phyloP scores from a whole-genome alignment of 352 stramenopile species.

The Aphanomyces euteiches region DNA sequence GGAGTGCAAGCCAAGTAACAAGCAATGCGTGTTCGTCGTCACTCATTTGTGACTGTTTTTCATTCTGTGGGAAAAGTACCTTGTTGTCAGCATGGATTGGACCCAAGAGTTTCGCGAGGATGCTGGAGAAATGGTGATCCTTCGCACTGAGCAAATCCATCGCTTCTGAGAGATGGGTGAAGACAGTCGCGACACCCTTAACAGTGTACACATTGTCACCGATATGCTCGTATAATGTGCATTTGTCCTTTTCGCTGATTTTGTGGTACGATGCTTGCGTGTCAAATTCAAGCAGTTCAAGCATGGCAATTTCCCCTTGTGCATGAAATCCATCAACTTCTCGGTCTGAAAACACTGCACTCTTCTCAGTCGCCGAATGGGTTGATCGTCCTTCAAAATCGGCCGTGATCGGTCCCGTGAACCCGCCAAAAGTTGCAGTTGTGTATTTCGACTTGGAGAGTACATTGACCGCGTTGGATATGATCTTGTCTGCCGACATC shows the following conservation, averaged over 20 bases:
- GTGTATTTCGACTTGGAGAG: neutral
- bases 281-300: constrained; percentile 18
- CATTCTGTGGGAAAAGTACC: constrained; percentile 4
- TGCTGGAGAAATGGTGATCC: constrained; percentile 8
- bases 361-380: neutral
- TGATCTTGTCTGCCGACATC: constrained; percentile 12
- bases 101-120: constrained; percentile 19
- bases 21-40: constrained; percentile 28
- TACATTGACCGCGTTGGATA: neutral
- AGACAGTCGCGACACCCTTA: constrained; percentile 23
- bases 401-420: constrained; percentile 2
- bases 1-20: constrained; percentile 21
- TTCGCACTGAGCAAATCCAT: constrained; percentile 23
- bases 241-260: constrained; percentile 27
- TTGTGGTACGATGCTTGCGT: neutral
- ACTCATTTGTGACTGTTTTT: neutral
- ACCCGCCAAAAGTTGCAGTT: neutral
- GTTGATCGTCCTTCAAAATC: too few species aligned
- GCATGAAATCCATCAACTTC: constrained; percentile 22
- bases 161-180: constrained; percentile 23
- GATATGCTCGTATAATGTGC: neutral
- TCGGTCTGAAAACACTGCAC: constrained; percentile 9
- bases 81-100: constrained; percentile 15
- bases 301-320: constrained; percentile 22
- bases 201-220: constrained; percentile 24